Evolutionary conservation across 768 basidiomycete genomes (phyloP).

Genomic region (Hemileccinum impolitum): DNA sequence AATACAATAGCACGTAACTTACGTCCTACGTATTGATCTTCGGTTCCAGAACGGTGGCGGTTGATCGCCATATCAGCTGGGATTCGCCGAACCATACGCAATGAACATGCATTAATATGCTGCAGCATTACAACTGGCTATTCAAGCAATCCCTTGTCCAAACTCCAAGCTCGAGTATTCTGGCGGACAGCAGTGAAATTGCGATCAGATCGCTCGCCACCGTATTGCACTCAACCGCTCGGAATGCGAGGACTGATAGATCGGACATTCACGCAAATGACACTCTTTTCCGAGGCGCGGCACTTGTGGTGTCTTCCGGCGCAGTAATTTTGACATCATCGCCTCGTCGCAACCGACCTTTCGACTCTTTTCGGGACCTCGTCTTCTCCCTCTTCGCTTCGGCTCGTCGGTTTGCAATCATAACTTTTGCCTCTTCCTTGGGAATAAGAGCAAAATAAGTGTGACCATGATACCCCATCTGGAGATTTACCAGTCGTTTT

Average conservation of each 20-base stretch:
- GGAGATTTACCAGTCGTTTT: constrained; percentile 38
- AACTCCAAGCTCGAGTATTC: background rate
- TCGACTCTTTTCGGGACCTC: constrained; percentile 28
- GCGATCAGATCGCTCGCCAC: constrained; percentile 26
- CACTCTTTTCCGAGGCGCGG: constrained; percentile 32
- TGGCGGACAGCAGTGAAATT: constrained; percentile 10
- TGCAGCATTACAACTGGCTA: no score
- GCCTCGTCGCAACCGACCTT: constrained; percentile 10
- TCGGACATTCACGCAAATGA: constrained; percentile 27
- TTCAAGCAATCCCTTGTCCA: constrained; percentile 17
- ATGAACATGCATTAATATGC: constrained; percentile 8
- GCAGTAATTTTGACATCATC: constrained; percentile 10
- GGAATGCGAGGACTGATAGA: constrained; percentile 19
- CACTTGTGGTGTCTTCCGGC: constrained; percentile 5
- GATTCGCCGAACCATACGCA: constrained; percentile 18
- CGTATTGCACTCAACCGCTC: constrained; percentile 10
- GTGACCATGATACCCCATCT: constrained; percentile 7
- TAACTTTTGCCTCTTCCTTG: constrained; percentile 43
- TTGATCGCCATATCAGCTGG: constrained; percentile 17
- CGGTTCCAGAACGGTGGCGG: constrained; percentile 10
- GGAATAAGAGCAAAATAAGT: constrained; percentile 12
- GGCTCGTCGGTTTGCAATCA: constrained; percentile 36
- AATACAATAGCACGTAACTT: background rate
- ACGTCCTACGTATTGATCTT: constrained; percentile 14
- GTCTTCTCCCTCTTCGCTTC: constrained; percentile 39